These are phyloP conservation scores for Mortierella sp. DNA, from an alignment of 371 early-diverging fungal species.

Conservation along the genomic window DNA sequence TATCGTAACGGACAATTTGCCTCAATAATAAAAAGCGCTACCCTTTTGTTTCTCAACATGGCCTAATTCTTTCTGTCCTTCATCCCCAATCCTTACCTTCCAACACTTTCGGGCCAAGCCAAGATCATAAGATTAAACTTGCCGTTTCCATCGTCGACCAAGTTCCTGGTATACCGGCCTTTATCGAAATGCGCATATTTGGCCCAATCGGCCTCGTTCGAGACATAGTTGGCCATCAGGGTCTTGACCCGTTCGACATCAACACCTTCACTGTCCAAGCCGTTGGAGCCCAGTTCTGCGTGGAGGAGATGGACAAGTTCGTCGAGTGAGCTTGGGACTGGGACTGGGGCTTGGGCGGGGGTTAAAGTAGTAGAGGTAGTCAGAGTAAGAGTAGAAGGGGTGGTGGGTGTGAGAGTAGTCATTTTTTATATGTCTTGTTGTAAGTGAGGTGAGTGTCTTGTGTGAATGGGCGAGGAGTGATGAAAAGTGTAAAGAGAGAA, in stretches of 20 bases:
- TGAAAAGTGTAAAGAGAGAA: background rate
- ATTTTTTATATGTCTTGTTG: too few relatives aligned
- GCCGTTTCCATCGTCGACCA: slow-evolving; percentile 94
- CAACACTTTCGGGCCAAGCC: slow-evolving; percentile 87
- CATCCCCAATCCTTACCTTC: slow-evolving; percentile 66
- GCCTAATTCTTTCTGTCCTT: background rate
- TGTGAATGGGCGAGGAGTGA: background rate
- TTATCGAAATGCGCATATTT: slow-evolving; percentile 87
- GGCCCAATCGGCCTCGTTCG: slow-evolving; percentile 80
- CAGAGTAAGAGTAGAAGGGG: too few relatives aligned
- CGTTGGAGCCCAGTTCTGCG: slow-evolving; percentile 63
- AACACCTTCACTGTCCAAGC: slow-evolving; percentile 72
- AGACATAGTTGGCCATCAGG: slow-evolving; percentile 75
- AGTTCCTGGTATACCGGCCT: slow-evolving; percentile 85
- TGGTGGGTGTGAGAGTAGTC: background rate
- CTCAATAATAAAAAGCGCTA: background rate
- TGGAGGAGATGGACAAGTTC: slow-evolving; percentile 66
- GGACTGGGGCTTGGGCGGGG: slow-evolving; percentile 18
- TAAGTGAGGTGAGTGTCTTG: background rate
- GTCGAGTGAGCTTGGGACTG: slow-evolving; percentile 58
- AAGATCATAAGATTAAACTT: slow-evolving; percentile 94
- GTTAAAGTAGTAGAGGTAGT: background rate
- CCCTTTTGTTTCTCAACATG: too few relatives aligned
- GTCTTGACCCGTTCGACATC: slow-evolving; percentile 71
- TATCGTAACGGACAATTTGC: too few relatives aligned